phyloP scores from a whole-genome alignment of 352 stramenopile genomes.

The Phytophthora europaea region DNA sequence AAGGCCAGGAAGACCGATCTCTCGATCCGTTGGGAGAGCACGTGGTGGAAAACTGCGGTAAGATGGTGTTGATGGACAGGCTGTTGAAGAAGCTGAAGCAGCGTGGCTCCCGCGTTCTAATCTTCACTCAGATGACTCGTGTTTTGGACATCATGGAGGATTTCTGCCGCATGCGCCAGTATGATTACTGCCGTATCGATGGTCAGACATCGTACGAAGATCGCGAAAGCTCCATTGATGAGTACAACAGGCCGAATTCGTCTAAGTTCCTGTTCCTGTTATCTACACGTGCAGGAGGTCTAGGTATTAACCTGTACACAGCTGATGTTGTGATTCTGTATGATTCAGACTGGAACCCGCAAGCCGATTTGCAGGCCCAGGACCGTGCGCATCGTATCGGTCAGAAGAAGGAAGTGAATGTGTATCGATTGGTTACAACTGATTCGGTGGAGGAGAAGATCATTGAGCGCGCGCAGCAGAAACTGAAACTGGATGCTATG shows the following conservation, averaged over 20 bases:
- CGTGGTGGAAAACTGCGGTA: slow-evolving; percentile 97
- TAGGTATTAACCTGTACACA: slow-evolving; percentile 99
- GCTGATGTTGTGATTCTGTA: slow-evolving; percentile 99
- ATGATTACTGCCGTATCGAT: slow-evolving; percentile 92
- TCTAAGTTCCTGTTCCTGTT: slow-evolving; percentile 99
- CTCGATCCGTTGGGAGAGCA: slow-evolving; percentile 97
- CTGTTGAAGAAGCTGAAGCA: slow-evolving; percentile 91
- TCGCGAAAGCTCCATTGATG: slow-evolving; percentile 86
- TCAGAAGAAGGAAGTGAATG: slow-evolving; percentile 98
- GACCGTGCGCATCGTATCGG: slow-evolving; percentile 98
- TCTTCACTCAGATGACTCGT: slow-evolving; percentile 96
- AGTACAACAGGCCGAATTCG: slow-evolving; percentile 97
- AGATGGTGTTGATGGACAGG: slow-evolving; percentile 98
- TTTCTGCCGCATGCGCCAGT: slow-evolving; percentile 96
- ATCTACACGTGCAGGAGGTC: slow-evolving; percentile 96
- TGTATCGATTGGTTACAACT: slow-evolving; percentile 96
- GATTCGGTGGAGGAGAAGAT: slow-evolving; percentile 99
- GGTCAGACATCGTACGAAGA: slow-evolving; percentile 91
- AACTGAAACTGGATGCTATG: slow-evolving; percentile 94
- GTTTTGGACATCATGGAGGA: slow-evolving; percentile 96
- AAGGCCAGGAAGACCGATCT: slow-evolving; percentile 95
- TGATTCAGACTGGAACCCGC: slow-evolving; percentile 99
- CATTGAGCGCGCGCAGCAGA: slow-evolving; percentile 97
- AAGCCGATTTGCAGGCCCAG: slow-evolving; percentile 96
- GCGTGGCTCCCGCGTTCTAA: slow-evolving; percentile 87